A percentile compares a stretch with the other conserved stretches of the same genome.
These are phyloP conservation scores for Aphanomyces stellatus DNA, from an alignment of 352 stramenopile species.

Conservation along the genomic window DNA sequence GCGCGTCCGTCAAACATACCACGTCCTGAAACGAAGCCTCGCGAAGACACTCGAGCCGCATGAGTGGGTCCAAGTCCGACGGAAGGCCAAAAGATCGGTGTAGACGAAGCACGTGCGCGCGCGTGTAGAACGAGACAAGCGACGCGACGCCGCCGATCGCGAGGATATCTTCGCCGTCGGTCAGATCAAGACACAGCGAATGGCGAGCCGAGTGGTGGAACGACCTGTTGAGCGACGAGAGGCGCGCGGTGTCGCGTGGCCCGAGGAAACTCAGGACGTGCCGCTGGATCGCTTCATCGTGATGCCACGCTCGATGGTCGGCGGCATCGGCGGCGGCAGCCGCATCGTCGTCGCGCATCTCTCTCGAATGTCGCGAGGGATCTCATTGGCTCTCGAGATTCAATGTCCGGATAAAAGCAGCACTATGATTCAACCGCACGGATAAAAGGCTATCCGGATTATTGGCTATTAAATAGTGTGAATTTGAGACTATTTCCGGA, in stretches of 20 bases:
- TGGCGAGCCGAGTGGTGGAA: not conserved
- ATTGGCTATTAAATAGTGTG: not conserved
- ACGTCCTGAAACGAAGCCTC: not conserved
- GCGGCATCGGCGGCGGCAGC: not conserved
- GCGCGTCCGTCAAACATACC: not conserved
- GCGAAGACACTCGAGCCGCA: not conserved
- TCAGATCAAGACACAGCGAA: not conserved
- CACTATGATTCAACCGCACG: not conserved
- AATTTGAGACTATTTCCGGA: not conserved
- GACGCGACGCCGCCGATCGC: not conserved
- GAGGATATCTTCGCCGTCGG: not conserved
- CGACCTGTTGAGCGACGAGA: not conserved
- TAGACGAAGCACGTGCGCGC: not conserved
- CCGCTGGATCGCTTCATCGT: not conserved
- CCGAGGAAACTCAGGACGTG: slow-evolving; percentile 1
- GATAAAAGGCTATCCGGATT: not conserved
- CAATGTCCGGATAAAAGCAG: not conserved
- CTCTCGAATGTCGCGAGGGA: not conserved
- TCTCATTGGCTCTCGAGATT: not conserved
- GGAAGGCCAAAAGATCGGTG: not conserved
- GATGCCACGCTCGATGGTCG: not conserved
- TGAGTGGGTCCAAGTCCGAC: not conserved
- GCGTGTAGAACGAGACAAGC: not conserved
- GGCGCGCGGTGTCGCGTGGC: not conserved
- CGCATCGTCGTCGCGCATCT: too few relatives aligned